Evolutionary conservation across 768 basidiomycete species (phyloP).

Genomic region (Suillus sp.): DNA sequence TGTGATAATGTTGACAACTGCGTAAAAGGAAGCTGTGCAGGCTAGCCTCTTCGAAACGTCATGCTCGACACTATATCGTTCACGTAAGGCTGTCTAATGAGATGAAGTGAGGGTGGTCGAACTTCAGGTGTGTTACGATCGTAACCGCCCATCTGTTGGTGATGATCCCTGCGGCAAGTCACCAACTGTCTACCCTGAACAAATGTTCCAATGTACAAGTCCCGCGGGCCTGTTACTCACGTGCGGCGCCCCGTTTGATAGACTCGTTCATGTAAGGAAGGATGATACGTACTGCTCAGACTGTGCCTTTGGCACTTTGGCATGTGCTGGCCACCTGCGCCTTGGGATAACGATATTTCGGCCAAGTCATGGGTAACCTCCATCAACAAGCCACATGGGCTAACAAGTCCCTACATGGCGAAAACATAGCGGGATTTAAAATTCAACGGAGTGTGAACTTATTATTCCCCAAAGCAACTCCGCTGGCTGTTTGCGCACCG

Average conservation of each 20-base stretch:
- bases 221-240: constrained; percentile 9
- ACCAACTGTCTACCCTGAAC: constrained; percentile 3
- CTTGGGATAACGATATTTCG: constrained; percentile 2
- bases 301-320: constrained; percentile 8
- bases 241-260: constrained; percentile 9
- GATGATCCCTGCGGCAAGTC: constrained; percentile 5
- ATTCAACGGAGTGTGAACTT: background rate
- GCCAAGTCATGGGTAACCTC: background rate
- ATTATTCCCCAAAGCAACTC: background rate
- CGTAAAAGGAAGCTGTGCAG: constrained; percentile 24
- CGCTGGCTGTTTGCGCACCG: background rate
- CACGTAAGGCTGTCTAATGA: constrained; percentile 6
- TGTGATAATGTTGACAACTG: constrained; percentile 25
- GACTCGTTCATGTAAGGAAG: constrained; percentile 7
- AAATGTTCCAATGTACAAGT: background rate
- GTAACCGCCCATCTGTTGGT: background rate
- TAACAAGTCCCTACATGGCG: background rate
- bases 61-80: constrained; percentile 7
- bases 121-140: background rate
- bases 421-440: constrained; percentile 1
- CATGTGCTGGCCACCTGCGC: constrained; percentile 2
- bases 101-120: constrained; percentile 6
- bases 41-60: constrained; percentile 11
- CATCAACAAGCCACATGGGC: background rate
- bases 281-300: constrained; percentile 4